Conservation (phyloP, 345 rosid genomes). For the Camelina laxa region DNA sequence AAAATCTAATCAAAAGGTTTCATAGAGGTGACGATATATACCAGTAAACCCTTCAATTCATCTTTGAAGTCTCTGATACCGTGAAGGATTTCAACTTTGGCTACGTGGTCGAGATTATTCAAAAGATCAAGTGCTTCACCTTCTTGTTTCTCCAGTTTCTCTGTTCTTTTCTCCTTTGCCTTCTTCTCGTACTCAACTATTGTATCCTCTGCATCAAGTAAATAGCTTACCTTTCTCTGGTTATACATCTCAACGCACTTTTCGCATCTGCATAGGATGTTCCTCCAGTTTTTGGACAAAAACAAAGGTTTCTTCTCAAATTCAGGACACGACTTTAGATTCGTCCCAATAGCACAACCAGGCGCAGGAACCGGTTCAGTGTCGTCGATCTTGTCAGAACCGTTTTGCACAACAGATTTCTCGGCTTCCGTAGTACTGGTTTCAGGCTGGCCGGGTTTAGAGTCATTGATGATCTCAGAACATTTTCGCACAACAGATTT, state of each 20-base stretch:
- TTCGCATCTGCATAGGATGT: slow-evolving; percentile 72
- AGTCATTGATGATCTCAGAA: slow-evolving; percentile 47
- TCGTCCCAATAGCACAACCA: slow-evolving; percentile 55
- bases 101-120: slow-evolving; percentile 77
- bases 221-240: slow-evolving; percentile 62
- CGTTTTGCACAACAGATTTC: slow-evolving; percentile 48
- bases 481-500: slow-evolving; percentile 50
- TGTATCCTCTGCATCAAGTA: slow-evolving; percentile 82
- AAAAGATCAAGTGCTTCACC: slow-evolving; percentile 68
- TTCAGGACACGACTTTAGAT: slow-evolving; percentile 32
- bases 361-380: slow-evolving; percentile 32
- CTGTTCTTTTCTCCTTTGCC: slow-evolving; percentile 88
- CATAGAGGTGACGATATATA: slow-evolving; percentile 35
- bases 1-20: slow-evolving; percentile 1
- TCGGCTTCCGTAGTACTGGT: slow-evolving; percentile 42
- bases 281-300: slow-evolving; percentile 90
- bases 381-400: slow-evolving; percentile 49
- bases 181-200: slow-evolving; percentile 86
- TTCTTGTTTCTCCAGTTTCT: slow-evolving; percentile 83
- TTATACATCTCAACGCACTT: slow-evolving; percentile 71
- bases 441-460: slow-evolving; percentile 52
- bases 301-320: slow-evolving; percentile 66
- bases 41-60: slow-evolving; percentile 76
- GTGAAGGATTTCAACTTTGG: slow-evolving; percentile 87
- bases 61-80: slow-evolving; percentile 88